phyloP scores from a whole-genome alignment of 495 filamentous ascomycete genomes.

The Barbatosphaeria neglecta region DNA sequence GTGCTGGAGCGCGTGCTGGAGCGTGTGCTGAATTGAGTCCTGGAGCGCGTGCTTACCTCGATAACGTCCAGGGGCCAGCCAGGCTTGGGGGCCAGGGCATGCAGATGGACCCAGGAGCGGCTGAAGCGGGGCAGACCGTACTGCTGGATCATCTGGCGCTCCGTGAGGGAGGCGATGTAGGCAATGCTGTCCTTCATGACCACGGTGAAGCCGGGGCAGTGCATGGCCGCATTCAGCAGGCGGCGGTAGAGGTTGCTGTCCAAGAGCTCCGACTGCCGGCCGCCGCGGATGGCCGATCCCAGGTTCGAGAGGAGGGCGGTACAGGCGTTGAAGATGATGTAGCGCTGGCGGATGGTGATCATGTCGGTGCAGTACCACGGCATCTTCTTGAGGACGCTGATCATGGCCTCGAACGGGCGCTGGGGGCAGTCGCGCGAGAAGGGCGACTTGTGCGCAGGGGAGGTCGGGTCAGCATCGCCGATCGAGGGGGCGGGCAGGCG shows the following conservation, averaged over 20 bases:
- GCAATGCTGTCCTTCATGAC: constrained; percentile 45
- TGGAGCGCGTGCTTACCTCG: constrained; percentile 23
- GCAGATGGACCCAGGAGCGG: constrained; percentile 26
- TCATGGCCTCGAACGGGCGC: constrained; percentile 63
- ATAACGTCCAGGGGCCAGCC: constrained; percentile 28
- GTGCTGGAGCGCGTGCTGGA: no score
- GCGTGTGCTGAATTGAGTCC: no score
- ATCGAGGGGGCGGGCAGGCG: no score
- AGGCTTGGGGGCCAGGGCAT: constrained; percentile 28
- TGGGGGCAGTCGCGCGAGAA: constrained; percentile 55
- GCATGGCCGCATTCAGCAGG: constrained; percentile 44
- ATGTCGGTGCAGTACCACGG: constrained; percentile 54
- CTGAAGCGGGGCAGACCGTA: constrained; percentile 27
- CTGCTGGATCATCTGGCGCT: constrained; percentile 5
- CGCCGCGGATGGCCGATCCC: constrained; percentile 7
- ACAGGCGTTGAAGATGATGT: constrained; percentile 41
- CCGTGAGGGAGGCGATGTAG: constrained; percentile 8
- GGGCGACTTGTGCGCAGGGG: constrained; percentile 39
- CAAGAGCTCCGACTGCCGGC: constrained; percentile 33
- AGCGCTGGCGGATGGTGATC: constrained; percentile 55
- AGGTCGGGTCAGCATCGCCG: neutral
- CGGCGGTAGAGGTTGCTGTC: constrained; percentile 44
- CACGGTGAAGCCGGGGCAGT: constrained; percentile 54
- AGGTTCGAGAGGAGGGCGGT: constrained; percentile 32
- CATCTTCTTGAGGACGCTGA: constrained; percentile 63